Base-by-base conservation (phyloP, 176 grass and related monocot species). In the Avena insularis region DNA sequence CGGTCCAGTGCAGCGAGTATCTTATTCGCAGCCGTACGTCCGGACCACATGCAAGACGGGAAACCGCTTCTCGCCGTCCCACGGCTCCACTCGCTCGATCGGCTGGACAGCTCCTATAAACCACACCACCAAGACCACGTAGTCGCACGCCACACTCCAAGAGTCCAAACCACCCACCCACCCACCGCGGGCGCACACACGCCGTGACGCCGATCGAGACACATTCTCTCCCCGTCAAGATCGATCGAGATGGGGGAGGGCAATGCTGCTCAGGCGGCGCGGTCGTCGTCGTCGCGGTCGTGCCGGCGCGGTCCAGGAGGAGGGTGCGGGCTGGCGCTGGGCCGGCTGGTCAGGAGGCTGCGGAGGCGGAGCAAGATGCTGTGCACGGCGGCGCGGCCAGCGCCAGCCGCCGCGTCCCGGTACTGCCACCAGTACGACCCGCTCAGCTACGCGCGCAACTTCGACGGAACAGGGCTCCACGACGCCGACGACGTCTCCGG, bases 401-500 rank as follows among this genome's bases (percentile, higher is more conserved):
- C 51, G 77, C 50, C 85, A 15, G 25, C 78, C 20, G 14, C 85
- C 40, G 78, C 89, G 11, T 88, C 67, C n/a, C 20, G 80, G 27
- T 92, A 55, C 53, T 55, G 90, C 79, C 90, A 84, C 70, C 91
- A 94, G 79, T 98, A 98, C 64, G 96, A 98, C 49, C 90, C 93
- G 55, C 88, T 94, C 21, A 98, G 96, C 86, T 98, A 98, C 49
- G 88, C 96, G 51, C 85, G 90, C 79, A 98, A 98, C 91, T 98
- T 98, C 75, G 96, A 98, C 57, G 93, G 89, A 23, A 62, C 92
- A 2, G 87, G 75, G 27, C 61, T 93, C 2, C 85, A 91, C 65
- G 88, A 82, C 12, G 92, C 76, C 31, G 71, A n/a, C 65, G 66
- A 20, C 56, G 85, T 50, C 27, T 86, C 88, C 27, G 38, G 12